Percentiles rank a stretch among this genome's conserved stretches.
Conservation (phyloP, 2,329 filamentous ascomycete genomes). For the Aspergillus sp. region DNA sequence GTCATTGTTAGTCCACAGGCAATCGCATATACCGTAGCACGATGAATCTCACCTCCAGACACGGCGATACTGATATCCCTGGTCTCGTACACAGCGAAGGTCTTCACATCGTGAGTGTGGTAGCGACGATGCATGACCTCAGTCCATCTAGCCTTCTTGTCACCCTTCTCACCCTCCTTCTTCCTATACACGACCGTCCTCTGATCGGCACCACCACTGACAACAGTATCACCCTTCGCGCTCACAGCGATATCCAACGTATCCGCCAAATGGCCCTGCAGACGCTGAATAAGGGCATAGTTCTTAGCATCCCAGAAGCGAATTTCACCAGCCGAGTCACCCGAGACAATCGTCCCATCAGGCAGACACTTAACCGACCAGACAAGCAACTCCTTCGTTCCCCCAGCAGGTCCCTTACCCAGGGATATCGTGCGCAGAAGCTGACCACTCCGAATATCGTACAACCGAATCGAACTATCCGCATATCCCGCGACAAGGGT, state of each 20-base stretch:
- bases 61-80: constrained; percentile 81
- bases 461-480: constrained; percentile 92
- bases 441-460: constrained; percentile 77
- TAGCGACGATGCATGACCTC: constrained; percentile 84
- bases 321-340: constrained; percentile 90
- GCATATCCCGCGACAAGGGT: constrained; percentile 87
- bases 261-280: constrained; percentile 86
- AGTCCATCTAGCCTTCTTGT: constrained; percentile 69
- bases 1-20: constrained; percentile 12
- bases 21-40: background rate
- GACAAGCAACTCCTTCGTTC: constrained; percentile 81
- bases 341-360: constrained; percentile 87
- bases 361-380: constrained; percentile 90
- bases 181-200: constrained; percentile 81
- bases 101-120: constrained; percentile 93
- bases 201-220: constrained; percentile 90
- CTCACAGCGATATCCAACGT: constrained; percentile 84
- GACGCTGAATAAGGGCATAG: constrained; percentile 81
- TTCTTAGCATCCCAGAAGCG: constrained; percentile 93
- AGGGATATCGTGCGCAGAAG: constrained; percentile 81
- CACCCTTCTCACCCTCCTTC: constrained; percentile 49
- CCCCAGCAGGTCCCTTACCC: constrained; percentile 73
- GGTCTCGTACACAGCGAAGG: constrained; percentile 86
- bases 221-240: constrained; percentile 74
- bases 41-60: constrained; percentile 70